A percentile compares a stretch with the other conserved stretches of the same genome.
Conservation (phyloP, 202 grass and related monocot genomes). For the Schoenoplectus triqueter region DNA sequence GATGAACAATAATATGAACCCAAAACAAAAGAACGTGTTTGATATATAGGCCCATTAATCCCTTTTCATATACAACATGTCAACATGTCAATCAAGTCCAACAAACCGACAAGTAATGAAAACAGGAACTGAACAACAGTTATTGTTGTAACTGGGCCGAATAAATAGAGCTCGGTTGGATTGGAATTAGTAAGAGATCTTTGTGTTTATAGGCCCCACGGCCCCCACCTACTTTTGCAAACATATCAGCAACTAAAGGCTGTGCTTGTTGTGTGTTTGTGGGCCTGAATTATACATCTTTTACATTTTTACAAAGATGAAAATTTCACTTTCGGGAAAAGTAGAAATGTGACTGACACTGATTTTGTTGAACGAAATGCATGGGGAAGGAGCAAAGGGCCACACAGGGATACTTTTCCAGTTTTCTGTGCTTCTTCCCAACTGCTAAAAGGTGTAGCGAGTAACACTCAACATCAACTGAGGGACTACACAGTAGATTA, state of each 20-base stretch:
- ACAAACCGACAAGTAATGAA: neutral
- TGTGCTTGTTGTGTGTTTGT: conserved; percentile 25
- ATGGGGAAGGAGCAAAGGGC: conserved; percentile 35
- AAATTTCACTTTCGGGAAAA: conserved; percentile 28
- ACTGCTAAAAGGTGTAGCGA: neutral
- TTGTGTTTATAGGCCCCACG: too few relatives aligned
- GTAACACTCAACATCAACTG: neutral
- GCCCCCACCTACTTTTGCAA: conserved; percentile 26
- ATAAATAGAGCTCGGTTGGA: neutral
- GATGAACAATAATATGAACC: neutral
- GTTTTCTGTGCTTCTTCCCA: neutral
- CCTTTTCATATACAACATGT: neutral
- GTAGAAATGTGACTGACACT: conserved; percentile 29
- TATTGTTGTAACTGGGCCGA: neutral
- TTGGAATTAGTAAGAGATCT: neutral
- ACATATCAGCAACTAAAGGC: conserved; percentile 18
- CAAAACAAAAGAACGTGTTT: neutral
- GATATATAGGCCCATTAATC: neutral
- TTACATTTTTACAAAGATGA: conserved; percentile 39
- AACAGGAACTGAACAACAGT: neutral
- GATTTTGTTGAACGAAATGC: conserved; percentile 30
- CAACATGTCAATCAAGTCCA: neutral
- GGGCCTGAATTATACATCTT: neutral
- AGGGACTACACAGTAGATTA: too few relatives aligned
- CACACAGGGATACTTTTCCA: neutral